These are phyloP conservation scores for Yamadazyma buinensis DNA, from an alignment of 1,139 yeast species.

Conservation along the genomic window DNA sequence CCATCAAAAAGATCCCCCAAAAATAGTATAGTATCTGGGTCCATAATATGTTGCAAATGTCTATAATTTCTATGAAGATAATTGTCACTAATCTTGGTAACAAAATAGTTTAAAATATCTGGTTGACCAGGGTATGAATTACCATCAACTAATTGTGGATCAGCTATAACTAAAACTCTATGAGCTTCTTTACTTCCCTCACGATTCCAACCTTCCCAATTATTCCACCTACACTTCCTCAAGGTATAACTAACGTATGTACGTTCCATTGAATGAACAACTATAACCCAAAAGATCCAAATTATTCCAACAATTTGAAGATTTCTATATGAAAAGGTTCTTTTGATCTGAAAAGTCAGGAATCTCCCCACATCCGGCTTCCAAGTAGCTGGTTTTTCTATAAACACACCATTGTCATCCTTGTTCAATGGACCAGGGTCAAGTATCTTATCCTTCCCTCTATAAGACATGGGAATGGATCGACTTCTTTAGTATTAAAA, in stretches of 20 bases:
- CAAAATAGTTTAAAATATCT: slow-evolving; percentile 37
- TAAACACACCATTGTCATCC: no score
- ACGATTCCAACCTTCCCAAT: slow-evolving; percentile 56
- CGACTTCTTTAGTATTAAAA: background rate
- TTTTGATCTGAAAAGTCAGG: no score
- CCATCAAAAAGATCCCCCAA: slow-evolving; percentile 94
- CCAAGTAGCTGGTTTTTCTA: no score
- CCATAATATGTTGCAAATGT: slow-evolving; percentile 51
- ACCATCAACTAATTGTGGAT: slow-evolving; percentile 87
- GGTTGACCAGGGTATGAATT: slow-evolving; percentile 66
- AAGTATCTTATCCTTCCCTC: slow-evolving; percentile 13
- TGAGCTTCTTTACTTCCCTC: slow-evolving; percentile 36
- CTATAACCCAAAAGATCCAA: slow-evolving; percentile 36
- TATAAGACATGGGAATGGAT: slow-evolving; percentile 10
- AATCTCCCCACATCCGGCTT: no score
- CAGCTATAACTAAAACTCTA: slow-evolving; percentile 74
- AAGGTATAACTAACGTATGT: slow-evolving; percentile 48
- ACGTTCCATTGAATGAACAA: slow-evolving; percentile 61
- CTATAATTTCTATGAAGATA: slow-evolving; percentile 78
- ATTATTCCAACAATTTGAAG: slow-evolving; percentile 1
- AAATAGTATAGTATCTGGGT: slow-evolving; percentile 75
- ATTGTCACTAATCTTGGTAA: slow-evolving; percentile 59
- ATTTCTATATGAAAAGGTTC: no score
- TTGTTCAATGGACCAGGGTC: no score
- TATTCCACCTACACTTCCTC: slow-evolving; percentile 55